These are phyloP conservation scores for Chlorella sp. DNA, from an alignment of 139 green algal species.

Conservation along the genomic window DNA sequence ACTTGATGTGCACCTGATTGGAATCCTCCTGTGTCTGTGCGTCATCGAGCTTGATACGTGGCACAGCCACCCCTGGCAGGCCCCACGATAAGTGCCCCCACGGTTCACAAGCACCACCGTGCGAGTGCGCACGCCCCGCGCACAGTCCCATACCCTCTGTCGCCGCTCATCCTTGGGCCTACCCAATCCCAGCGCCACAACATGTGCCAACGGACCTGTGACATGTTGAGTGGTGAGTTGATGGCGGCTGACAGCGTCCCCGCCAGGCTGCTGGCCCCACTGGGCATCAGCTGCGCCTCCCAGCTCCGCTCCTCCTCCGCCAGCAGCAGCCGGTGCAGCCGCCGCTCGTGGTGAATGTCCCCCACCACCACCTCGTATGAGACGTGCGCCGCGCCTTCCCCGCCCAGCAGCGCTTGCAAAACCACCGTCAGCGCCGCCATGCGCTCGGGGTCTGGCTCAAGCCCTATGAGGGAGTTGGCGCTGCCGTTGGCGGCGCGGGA, in stretches of 20 bases:
- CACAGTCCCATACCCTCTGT: not conserved
- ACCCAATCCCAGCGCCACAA: too few relatives aligned
- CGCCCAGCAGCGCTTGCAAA: conserved; percentile 45
- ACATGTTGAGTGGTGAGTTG: not conserved
- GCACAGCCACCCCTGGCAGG: too few relatives aligned
- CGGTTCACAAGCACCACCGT: not conserved
- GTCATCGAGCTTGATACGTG: too few relatives aligned
- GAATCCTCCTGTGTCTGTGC: too few relatives aligned
- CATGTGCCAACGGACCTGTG: too few relatives aligned
- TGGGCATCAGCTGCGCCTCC: conserved; percentile 20
- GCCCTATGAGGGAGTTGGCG: too few relatives aligned
- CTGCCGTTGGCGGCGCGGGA: too few relatives aligned
- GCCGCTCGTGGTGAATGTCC: conserved; percentile 76
- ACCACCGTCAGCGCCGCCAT: conserved; percentile 8
- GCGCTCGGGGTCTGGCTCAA: not conserved
- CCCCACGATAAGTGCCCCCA: not conserved
- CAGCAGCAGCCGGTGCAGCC: conserved; percentile 89
- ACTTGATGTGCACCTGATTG: too few relatives aligned
- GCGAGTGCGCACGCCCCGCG: not conserved
- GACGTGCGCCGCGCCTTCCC: conserved; percentile 23
- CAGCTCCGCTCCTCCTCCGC: conserved; percentile 54
- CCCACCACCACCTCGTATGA: conserved; percentile 45
- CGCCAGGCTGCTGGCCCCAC: not conserved
- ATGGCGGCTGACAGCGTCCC: not conserved
- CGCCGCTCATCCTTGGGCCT: not conserved